Evolutionary conservation across 2,329 filamentous ascomycete species (phyloP).

Genomic region (Aureobasidium vineae): DNA sequence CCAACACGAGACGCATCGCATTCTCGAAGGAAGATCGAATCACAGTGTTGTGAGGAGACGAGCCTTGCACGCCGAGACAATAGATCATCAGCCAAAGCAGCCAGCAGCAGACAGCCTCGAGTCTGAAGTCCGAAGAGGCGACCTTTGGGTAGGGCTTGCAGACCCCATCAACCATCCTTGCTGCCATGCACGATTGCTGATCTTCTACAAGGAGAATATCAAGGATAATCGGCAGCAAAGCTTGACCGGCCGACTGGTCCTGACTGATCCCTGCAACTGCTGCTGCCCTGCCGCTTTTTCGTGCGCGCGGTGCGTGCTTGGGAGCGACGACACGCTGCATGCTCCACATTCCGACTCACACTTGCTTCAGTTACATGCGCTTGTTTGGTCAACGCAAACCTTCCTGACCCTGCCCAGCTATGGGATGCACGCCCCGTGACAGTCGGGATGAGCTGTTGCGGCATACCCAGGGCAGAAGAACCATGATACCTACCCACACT

Average conservation of each 20-base stretch:
- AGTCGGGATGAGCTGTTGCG: neutral
- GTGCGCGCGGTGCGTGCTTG: neutral
- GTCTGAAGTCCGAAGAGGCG: neutral
- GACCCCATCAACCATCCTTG: neutral
- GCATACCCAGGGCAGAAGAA: neutral
- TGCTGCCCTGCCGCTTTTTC: slow-evolving; percentile 10
- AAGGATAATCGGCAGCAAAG: slow-evolving; percentile 11
- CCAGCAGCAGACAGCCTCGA: neutral
- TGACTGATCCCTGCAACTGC: slow-evolving; percentile 3
- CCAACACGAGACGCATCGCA: slow-evolving; percentile 8
- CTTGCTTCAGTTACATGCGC: slow-evolving; percentile 5
- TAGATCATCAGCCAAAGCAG: slow-evolving; percentile 1
- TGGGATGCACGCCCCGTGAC: slow-evolving; percentile 6
- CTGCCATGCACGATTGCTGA: neutral
- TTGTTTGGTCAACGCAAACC: slow-evolving; percentile 14
- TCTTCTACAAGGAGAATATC: slow-evolving; percentile 5
- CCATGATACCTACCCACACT: neutral
- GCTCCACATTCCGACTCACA: neutral
- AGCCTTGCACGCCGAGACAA: slow-evolving; percentile 1
- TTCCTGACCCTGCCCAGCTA: neutral
- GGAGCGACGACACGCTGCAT: neutral
- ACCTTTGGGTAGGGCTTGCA: neutral
- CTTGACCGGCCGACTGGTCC: slow-evolving; percentile 4
- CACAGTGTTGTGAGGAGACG: neutral
- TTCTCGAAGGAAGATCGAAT: neutral